phyloP scores from a whole-genome alignment of 148 eudicot genomes.

The Linanthus parryae region DNA sequence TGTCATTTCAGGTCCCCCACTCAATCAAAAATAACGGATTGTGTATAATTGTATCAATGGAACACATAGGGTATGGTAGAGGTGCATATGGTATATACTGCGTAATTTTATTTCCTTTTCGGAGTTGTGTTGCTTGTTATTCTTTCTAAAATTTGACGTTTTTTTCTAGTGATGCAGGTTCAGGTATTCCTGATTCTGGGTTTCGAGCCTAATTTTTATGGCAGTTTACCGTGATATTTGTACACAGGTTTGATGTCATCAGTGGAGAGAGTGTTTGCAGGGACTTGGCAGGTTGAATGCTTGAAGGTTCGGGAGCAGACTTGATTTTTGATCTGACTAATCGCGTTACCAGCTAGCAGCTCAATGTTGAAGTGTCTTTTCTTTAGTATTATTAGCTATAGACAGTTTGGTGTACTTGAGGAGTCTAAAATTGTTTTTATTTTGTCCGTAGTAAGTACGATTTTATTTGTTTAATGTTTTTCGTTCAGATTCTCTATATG shows the following conservation, averaged over 20 bases:
- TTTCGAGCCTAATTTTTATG: conserved; percentile 4
- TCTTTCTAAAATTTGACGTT: conserved; percentile 12
- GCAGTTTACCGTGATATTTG: conserved; percentile 12
- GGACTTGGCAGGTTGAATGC: too few relatives aligned
- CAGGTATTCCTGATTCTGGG: conserved; percentile 19
- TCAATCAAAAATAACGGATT: neutral
- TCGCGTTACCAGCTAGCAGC: too few relatives aligned
- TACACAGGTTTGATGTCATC: conserved; percentile 14
- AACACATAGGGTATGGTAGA: neutral
- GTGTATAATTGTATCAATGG: neutral
- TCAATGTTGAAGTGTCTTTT: too few relatives aligned
- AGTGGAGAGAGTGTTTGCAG: conserved; percentile 6
- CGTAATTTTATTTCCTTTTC: neutral
- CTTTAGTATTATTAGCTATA: too few relatives aligned
- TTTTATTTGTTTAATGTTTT: too few relatives aligned
- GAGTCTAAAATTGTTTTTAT: too few relatives aligned
- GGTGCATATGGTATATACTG: conserved; percentile 6
- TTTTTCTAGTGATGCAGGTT: conserved; percentile 17
- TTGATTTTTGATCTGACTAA: too few relatives aligned
- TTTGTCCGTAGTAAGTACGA: too few relatives aligned
- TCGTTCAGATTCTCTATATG: too few relatives aligned
- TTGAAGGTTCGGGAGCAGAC: too few relatives aligned
- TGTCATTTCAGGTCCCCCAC: neutral
- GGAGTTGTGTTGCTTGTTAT: too few relatives aligned
- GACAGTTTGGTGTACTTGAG: too few relatives aligned